These are phyloP conservation scores for Saccharomycopsis sp. DNA, from an alignment of 805 yeast species.

Conservation along the genomic window DNA sequence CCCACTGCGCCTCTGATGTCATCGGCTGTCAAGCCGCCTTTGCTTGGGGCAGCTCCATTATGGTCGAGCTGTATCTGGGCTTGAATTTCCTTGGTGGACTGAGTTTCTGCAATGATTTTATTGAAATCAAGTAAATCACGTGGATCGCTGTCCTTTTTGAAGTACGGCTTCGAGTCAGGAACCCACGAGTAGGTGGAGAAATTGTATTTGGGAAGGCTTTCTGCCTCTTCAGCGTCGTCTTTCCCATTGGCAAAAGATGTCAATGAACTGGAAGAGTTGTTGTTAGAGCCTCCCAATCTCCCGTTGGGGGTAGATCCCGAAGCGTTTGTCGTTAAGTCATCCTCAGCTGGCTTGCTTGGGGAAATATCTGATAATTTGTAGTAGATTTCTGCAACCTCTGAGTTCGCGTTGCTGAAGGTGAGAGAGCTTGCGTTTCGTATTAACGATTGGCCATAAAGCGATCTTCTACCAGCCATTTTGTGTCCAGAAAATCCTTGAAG, in stretches of 20 bases:
- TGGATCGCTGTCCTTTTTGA: constrained; percentile 20
- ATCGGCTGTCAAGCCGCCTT: constrained; percentile 30
- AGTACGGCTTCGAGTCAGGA: constrained; percentile 15
- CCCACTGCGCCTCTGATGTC: constrained; percentile 39
- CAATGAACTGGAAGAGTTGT: constrained; percentile 18
- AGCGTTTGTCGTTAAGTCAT: constrained; percentile 8
- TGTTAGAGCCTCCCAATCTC: constrained; percentile 26
- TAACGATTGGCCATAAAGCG: constrained; percentile 30
- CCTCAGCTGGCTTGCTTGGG: constrained; percentile 27
- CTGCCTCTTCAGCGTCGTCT: neutral
- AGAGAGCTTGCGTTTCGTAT: constrained; percentile 25
- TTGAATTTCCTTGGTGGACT: constrained; percentile 20
- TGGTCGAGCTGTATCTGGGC: constrained; percentile 12
- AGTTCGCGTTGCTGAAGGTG: constrained; percentile 21
- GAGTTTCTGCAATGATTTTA: constrained; percentile 26
- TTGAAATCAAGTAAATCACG: constrained; percentile 36
- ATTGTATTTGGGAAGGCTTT: constrained; percentile 24
- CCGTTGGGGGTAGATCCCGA: constrained; percentile 22
- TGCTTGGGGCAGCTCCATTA: constrained; percentile 14
- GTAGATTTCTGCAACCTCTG: constrained; percentile 23
- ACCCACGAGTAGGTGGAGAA: constrained; percentile 33
- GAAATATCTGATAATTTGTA: constrained; percentile 31
- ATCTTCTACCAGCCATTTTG: constrained; percentile 19
- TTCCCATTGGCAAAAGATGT: constrained; percentile 6
- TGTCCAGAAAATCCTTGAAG: no score